Base-by-base conservation (phyloP, 495 filamentous ascomycete genomes). In the Podospora didyma region DNA sequence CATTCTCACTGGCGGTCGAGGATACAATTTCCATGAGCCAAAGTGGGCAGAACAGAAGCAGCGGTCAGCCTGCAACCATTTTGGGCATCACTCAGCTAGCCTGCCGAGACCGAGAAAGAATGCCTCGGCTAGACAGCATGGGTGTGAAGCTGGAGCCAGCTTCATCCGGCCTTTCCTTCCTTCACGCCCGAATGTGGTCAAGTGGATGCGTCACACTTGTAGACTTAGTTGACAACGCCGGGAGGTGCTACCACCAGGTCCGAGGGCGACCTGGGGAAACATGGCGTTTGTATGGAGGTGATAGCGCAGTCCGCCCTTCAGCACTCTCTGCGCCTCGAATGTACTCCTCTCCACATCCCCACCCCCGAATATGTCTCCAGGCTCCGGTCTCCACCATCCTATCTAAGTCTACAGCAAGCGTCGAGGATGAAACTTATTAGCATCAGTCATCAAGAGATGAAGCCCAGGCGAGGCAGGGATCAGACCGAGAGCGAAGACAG, bases 391-490 rank as follows among this genome's bases (percentile, higher is more conserved):
- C 39, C n/a, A 14, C 39, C 4, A 37, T 7, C 16, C 39, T 14
- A 7, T 14, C 14, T 16, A 42, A 42, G 12, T 42, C 7, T 42
- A 0, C 39, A 42, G 39, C 39, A 17, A 42, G 39, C 39, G 39
- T 42, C n/a, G 31, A 51, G 47, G 52, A 51, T 60, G 58, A 56
- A 60, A 55, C 58, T 26, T 17, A n/a, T n/a, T n/a, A 45, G 45
- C 19, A 37, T 31, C 26, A 9, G 26, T 9, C 26, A 4, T 46
- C 17, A 37, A 55, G 46, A 46, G 49, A 60, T 60, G 53, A 56
- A 26, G 47, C 39, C 53, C 48, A 51, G 53, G 46, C 48, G 58
- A 53, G 20, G 37, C 58, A 55, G 51, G 58, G 58, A 52, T 60
- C 39, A 46, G 45, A 37, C 52, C 35, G 11, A 31, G 39, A 24